phyloP scores from a whole-genome alignment of 257 asterid genomes.

The Pogostemon cablin region DNA sequence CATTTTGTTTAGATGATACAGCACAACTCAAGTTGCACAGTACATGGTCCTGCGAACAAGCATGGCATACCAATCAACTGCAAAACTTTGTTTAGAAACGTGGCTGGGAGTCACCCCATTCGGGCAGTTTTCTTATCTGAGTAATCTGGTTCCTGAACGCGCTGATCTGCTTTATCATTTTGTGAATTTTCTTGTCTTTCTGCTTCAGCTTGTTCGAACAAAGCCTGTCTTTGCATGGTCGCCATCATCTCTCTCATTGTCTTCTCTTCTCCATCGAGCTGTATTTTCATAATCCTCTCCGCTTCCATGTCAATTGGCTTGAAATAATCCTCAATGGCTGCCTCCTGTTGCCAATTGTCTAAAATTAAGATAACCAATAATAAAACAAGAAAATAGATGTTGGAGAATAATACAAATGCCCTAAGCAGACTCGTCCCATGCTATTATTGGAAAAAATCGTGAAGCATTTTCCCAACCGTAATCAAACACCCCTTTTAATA shows the following conservation, averaged over 20 bases:
- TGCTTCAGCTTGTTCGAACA: slow-evolving; percentile 64
- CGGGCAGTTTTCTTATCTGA: slow-evolving; percentile 39
- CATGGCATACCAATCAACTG: neutral
- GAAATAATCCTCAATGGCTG: slow-evolving; percentile 77
- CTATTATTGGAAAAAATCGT: too few relatives aligned
- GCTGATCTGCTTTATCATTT: slow-evolving; percentile 42
- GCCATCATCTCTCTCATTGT: slow-evolving; percentile 63
- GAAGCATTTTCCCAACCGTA: neutral
- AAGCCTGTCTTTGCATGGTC: slow-evolving; percentile 70
- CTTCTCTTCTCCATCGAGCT: slow-evolving; percentile 85
- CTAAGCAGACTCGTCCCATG: too few relatives aligned
- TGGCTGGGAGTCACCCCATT: slow-evolving; percentile 38
- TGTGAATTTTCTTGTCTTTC: slow-evolving; percentile 41
- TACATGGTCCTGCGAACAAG: neutral
- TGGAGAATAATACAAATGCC: neutral
- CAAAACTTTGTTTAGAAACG: slow-evolving; percentile 5
- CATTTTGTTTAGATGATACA: neutral
- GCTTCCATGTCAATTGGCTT: slow-evolving; percentile 90
- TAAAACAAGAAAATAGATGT: neutral
- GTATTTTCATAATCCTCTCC: slow-evolving; percentile 64
- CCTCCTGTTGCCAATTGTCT: slow-evolving; percentile 54
- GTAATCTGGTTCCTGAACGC: slow-evolving; percentile 40
- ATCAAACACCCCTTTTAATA: neutral
- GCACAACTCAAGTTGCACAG: neutral
- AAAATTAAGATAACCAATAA: neutral